Evolutionary conservation across 2,329 filamentous ascomycete species (phyloP), one percentile per base, ranked within the genome.

Genomic region (Ophiostoma quercus): DNA sequence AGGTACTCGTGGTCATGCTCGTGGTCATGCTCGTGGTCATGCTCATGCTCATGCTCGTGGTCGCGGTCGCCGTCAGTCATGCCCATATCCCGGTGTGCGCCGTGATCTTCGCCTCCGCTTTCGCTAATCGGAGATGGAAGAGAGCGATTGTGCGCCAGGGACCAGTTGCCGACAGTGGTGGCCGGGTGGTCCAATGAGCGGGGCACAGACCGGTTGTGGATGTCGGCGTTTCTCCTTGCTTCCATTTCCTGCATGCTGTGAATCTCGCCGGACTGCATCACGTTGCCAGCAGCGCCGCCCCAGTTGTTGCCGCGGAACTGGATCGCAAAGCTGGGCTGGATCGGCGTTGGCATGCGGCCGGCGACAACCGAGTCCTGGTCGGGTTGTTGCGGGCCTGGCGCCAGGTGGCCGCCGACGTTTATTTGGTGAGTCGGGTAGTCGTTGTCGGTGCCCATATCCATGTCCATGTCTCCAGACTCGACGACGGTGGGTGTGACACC

Each of bases 71-170:
- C 67, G 41, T 68, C 54, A 3, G 71, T 60, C 76, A 78, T 57
- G 74, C 68, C 76, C 62, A 39, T 39, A 14, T 65, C 62, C 39
- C 14, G 37, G n/a, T 74, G 76, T 14, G 74, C 71, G 67, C 85
- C 16, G 4, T 34, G 32, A 3, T 65, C 84, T 70, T 86, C 84
- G 22, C 79, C 80, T 43, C 81, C 80, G 71, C 76, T 80, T 73
- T 87, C 85, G 68, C 84, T 87, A 68, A 87, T 87, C n/a, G 85
- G 85, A 4, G 85, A 87, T 1, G 85, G 85, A 1, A 87, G 78
- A 19, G 84, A 82, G 34, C 84, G 80, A 72, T 83, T 85, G 72
- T 86, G 83, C 16, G 83, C 78, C 71, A 82, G 78, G 65, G 81
- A 82, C 85, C 85, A 88, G 69, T 85, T 82, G 8, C 77, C 77